phyloP scores from a whole-genome alignment of 2,329 filamentous ascomycete genomes.

The Botrytis fabae region DNA sequence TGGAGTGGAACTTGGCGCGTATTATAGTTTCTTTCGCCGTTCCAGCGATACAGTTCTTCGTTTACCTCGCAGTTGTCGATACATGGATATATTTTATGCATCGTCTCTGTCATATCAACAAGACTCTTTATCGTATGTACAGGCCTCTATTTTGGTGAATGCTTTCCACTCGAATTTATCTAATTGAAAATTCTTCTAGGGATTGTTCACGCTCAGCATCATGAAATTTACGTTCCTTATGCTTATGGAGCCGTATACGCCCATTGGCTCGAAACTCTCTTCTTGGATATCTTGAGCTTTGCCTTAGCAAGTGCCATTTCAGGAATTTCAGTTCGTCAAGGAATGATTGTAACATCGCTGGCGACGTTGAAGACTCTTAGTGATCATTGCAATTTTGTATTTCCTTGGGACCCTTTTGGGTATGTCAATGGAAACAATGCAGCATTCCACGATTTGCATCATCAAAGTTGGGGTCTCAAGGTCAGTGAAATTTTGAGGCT shows the following conservation, averaged over 20 bases:
- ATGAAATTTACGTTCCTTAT: constrained; percentile 18
- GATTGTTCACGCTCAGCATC: constrained; percentile 15
- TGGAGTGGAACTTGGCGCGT: constrained; percentile 14
- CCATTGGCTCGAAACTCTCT: constrained; percentile 19
- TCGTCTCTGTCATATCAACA: constrained; percentile 17
- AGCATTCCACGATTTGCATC: constrained; percentile 25
- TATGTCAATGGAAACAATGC: constrained; percentile 19
- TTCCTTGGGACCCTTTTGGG: constrained; percentile 20
- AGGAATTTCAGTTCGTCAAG: constrained; percentile 22
- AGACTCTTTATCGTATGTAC: constrained; percentile 19
- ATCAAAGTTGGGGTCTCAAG: constrained; percentile 25
- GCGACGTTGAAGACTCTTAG: constrained; percentile 21
- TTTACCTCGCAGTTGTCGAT: constrained; percentile 22
- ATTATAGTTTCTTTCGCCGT: constrained; percentile 10
- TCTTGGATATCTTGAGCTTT: constrained; percentile 22
- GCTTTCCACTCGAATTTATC: not conserved
- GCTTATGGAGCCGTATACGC: constrained; percentile 22
- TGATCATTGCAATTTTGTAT: constrained; percentile 24
- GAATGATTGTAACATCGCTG: constrained; percentile 19
- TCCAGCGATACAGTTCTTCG: not conserved
- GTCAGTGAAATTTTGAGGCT: not conserved
- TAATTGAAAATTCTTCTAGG: not conserved
- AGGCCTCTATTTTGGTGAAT: not conserved
- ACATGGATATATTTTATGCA: constrained; percentile 20
- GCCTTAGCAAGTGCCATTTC: constrained; percentile 16